Evolutionary conservation across 1,284 basidiomycete genomes (phyloP).

Genomic region (Microbotryum scabiosae): DNA sequence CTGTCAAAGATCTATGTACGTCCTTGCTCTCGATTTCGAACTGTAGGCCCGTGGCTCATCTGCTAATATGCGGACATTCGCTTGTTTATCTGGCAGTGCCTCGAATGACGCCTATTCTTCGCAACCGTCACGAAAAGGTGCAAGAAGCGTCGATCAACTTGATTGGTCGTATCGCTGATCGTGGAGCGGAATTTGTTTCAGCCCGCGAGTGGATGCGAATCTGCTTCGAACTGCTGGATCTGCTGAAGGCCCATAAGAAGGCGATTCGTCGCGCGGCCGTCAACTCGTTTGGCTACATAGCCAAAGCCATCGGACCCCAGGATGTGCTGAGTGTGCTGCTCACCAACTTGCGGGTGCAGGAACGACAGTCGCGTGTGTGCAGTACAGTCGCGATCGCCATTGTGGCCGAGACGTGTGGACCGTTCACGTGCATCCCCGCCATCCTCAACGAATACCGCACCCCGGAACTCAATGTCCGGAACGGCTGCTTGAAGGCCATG

Average conservation of each 20-base stretch:
- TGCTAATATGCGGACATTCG: not conserved
- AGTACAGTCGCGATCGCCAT: conserved; percentile 98
- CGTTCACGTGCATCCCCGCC: conserved; percentile 98
- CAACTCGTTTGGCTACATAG: conserved; percentile 99
- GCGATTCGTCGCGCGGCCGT: conserved; percentile 96
- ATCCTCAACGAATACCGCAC: conserved; percentile 99
- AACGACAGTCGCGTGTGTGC: conserved; percentile 97
- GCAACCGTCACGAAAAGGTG: conserved; percentile 98
- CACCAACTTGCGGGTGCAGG: conserved; percentile 95
- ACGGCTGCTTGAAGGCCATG: conserved; percentile 96
- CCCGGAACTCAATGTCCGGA: conserved; percentile 89
- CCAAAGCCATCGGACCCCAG: conserved; percentile 97
- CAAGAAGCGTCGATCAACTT: conserved; percentile 99
- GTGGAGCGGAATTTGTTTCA: conserved; percentile 95
- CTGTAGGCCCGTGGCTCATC: not conserved
- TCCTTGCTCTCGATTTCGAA: conserved; percentile 22
- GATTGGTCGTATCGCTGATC: conserved; percentile 98
- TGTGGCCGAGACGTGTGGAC: conserved; percentile 93
- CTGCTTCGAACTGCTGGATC: conserved; percentile 94
- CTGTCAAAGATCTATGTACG: conserved; percentile 93
- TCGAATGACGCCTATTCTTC: conserved; percentile 97
- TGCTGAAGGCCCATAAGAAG: conserved; percentile 98
- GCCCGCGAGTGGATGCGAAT: conserved; percentile 99
- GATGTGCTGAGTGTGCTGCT: conserved; percentile 93
- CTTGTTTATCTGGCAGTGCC: conserved; percentile 55